A percentile compares a stretch with the other conserved stretches of the same genome.
Evolutionary conservation across 176 grass and related monocot genomes (phyloP).

Genomic region (Cocos nucifera): DNA sequence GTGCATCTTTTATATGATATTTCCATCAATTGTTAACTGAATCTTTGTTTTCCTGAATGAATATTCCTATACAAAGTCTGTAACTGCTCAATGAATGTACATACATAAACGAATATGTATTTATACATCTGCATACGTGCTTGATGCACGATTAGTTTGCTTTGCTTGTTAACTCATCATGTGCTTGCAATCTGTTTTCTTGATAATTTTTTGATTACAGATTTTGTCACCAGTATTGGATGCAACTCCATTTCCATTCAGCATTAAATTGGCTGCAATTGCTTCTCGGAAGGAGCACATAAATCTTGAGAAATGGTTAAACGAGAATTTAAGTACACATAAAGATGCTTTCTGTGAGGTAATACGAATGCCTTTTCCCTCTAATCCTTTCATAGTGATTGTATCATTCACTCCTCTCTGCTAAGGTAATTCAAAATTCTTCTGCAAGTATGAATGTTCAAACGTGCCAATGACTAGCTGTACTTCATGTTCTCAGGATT

Average conservation of each 20-base stretch:
- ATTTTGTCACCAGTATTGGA: slow-evolving; percentile 66
- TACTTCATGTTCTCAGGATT: slow-evolving; percentile 40
- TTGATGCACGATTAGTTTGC: too few relatives aligned
- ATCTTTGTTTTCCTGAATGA: too few relatives aligned
- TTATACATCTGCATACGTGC: too few relatives aligned
- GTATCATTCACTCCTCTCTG: slow-evolving; percentile 8
- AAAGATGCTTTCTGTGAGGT: slow-evolving; percentile 74
- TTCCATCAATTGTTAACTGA: too few relatives aligned
- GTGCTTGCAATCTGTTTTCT: slow-evolving; percentile 2
- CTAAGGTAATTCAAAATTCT: slow-evolving; percentile 1
- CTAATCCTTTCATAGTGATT: slow-evolving; percentile 1
- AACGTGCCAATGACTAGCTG: not conserved
- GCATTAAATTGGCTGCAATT: slow-evolving; percentile 70
- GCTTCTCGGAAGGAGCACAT: slow-evolving; percentile 54
- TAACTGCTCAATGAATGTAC: too few relatives aligned
- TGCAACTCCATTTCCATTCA: slow-evolving; percentile 53
- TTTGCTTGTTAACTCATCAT: not conserved
- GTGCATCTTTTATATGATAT: too few relatives aligned
- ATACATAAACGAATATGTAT: too few relatives aligned
- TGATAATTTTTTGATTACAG: slow-evolving; percentile 36
- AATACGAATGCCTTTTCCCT: slow-evolving; percentile 17
- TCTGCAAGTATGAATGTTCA: too few relatives aligned
- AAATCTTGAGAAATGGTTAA: slow-evolving; percentile 89
- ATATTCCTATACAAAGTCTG: too few relatives aligned
- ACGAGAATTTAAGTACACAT: slow-evolving; percentile 50